Conservation (phyloP, 129 eudicot genomes). For the Glebionis coronaria region DNA sequence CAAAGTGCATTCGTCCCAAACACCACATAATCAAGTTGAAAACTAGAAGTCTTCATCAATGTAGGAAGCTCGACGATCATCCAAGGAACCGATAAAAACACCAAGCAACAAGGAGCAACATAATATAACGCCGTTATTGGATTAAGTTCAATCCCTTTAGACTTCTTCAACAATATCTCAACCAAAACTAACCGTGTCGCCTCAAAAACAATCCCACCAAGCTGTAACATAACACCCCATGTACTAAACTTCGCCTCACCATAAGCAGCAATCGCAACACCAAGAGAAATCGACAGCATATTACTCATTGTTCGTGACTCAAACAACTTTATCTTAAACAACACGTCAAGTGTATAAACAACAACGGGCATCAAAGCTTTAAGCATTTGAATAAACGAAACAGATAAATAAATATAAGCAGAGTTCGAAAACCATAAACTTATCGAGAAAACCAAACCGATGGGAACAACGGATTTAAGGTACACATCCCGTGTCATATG, state of each 20-base stretch:
- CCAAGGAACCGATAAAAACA: conserved; percentile 3
- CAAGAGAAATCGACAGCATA: background rate
- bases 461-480: background rate
- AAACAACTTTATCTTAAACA: background rate
- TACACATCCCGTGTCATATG: background rate
- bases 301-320: background rate
- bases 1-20: conserved; percentile 4
- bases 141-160: background rate
- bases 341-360: background rate
- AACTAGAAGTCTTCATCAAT: background rate
- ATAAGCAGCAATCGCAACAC: background rate
- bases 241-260: conserved; percentile 1
- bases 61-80: conserved; percentile 3
- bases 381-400: conserved; percentile 10
- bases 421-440: conserved; percentile 5
- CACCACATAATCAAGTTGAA: background rate
- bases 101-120: conserved; percentile 10
- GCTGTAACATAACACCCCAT: conserved; percentile 2
- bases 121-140: background rate
- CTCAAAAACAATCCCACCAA: conserved; percentile 1
- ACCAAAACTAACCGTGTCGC: background rate
- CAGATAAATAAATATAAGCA: background rate
- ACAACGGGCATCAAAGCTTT: conserved; percentile 3
- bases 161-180: background rate
- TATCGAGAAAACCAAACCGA: conserved; percentile 1